Evolutionary conservation across 2,329 filamentous ascomycete species (phyloP), one percentile per base, ranked within the genome.

Genomic region (Thyridium curvatum): DNA sequence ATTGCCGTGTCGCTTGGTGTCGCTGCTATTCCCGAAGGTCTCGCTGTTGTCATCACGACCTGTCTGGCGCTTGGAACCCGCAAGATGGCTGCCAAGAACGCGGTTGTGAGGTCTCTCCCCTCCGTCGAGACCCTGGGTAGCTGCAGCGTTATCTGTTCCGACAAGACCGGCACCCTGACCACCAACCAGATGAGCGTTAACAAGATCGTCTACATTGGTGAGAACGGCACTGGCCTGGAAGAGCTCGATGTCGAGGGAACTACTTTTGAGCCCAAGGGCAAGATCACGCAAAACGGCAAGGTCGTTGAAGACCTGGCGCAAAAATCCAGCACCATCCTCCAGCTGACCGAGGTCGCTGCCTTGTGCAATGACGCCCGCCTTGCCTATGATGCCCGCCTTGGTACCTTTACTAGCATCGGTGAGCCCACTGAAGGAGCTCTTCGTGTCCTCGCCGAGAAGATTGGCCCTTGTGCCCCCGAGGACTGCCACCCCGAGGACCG

Each of bases 111-210:
- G 62, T 96, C 89, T 58, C 70, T 98, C 52, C 93, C 93, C 15
- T 98, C 93, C 2, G 93, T 98, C 38, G 93, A 98, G 66, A 98
- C 93, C 12, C 75, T 98, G 38, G 93, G 93, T 58, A 98, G 93
- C 74, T 98, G 93, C 77, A 98, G 93, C 56, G 90, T 98, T 41
- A 96, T 98, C 60, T 98, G 94, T 71, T 98, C 94, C 4, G 93
- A 98, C 72, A 98, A 98, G 74, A 98, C 93, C 5, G 94, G 93
- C 51, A 98, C 93, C 35, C 68, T 98, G 58, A 98, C 93, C 10
- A 98, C 93, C 31, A 98, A 98, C 68, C 90, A 97, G 66, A 98
- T 98, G 93, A 97, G 93, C 57, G 93, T 96, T 41, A 93, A 82
- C 70, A 94, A 91, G 65, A 68, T 97, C 40, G 86, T 95, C 35